A percentile compares a stretch with the other conserved stretches of the same genome.
These are phyloP conservation scores for Plasmodium cynomolgi DNA, from an alignment of 169 alveolate genomes.

Conservation along the genomic window DNA sequence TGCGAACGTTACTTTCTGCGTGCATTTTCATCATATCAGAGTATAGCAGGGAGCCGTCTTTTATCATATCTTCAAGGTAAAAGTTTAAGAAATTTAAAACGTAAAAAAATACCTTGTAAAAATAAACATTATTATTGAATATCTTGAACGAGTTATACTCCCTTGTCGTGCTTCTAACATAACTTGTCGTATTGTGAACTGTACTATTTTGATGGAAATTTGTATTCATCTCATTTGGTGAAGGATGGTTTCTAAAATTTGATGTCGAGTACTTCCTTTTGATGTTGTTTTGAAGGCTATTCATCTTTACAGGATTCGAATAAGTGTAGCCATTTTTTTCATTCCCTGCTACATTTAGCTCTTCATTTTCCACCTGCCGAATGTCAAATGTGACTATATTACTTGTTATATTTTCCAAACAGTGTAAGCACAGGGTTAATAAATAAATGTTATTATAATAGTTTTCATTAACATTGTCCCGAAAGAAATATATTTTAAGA, in stretches of 20 bases:
- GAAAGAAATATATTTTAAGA: slow-evolving; percentile 62
- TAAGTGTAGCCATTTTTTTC: slow-evolving; percentile 15
- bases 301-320: slow-evolving; percentile 7
- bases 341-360: slow-evolving; percentile 6
- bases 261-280: slow-evolving; percentile 63
- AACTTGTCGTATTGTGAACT: slow-evolving; percentile 22
- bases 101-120: slow-evolving; percentile 70
- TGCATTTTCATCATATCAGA: slow-evolving; percentile 75
- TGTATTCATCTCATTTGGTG: slow-evolving; percentile 41
- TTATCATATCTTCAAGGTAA: slow-evolving; percentile 75
- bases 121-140: slow-evolving; percentile 44
- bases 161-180: slow-evolving; percentile 37
- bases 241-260: slow-evolving; percentile 47
- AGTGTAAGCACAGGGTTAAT: slow-evolving; percentile 71
- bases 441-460: slow-evolving; percentile 69
- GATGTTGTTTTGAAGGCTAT: slow-evolving; percentile 36
- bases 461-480: slow-evolving; percentile 72
- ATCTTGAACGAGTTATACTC: slow-evolving; percentile 53
- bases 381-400: slow-evolving; percentile 70
- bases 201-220: slow-evolving; percentile 55
- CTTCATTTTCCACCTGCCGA: slow-evolving; percentile 58
- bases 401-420: slow-evolving; percentile 74
- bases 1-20: slow-evolving; percentile 64
- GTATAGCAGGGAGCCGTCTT: slow-evolving; percentile 64
- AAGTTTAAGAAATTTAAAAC: slow-evolving; percentile 64